Percentiles rank a stretch among this genome's conserved stretches.
Evolutionary conservation across 1,139 yeast genomes (phyloP).

Genomic region (Nakaseomyces glabratus): DNA sequence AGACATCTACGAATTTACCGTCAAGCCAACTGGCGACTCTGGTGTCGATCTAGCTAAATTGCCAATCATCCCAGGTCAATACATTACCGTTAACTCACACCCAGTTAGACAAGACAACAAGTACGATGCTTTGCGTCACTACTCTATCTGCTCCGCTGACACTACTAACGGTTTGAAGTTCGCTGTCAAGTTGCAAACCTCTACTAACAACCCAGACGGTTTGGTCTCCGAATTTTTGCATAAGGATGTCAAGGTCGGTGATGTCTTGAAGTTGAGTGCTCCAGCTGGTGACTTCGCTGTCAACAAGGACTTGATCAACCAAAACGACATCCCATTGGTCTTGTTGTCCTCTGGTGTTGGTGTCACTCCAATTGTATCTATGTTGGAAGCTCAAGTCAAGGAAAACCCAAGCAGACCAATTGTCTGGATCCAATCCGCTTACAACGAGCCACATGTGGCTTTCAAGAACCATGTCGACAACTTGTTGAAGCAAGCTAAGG

Average conservation of each 20-base stretch:
- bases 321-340: constrained; percentile 34
- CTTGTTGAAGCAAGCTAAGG: constrained; percentile 13
- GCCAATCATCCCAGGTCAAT: constrained; percentile 47
- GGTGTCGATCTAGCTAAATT: constrained; percentile 31
- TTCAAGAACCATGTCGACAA: constrained; percentile 22
- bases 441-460: constrained; percentile 19
- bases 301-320: constrained; percentile 20
- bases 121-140: constrained; percentile 29
- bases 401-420: constrained; percentile 27
- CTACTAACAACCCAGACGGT: constrained; percentile 36
- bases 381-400: constrained; percentile 34
- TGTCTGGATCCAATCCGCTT: constrained; percentile 28
- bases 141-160: constrained; percentile 26
- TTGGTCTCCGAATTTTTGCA: constrained; percentile 48
- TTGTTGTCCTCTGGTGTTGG: constrained; percentile 60
- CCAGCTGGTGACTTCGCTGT: constrained; percentile 51
- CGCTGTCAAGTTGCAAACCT: constrained; percentile 39
- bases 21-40: constrained; percentile 38
- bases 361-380: constrained; percentile 52
- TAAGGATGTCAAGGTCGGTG: constrained; percentile 42
- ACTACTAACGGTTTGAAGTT: constrained; percentile 28
- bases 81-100: constrained; percentile 44
- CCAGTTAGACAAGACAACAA: constrained; percentile 27
- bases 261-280: constrained; percentile 42
- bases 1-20: constrained; percentile 42